Evolutionary conservation across 345 rosid genomes (phyloP).

Genomic region (Salix koriyanagi): DNA sequence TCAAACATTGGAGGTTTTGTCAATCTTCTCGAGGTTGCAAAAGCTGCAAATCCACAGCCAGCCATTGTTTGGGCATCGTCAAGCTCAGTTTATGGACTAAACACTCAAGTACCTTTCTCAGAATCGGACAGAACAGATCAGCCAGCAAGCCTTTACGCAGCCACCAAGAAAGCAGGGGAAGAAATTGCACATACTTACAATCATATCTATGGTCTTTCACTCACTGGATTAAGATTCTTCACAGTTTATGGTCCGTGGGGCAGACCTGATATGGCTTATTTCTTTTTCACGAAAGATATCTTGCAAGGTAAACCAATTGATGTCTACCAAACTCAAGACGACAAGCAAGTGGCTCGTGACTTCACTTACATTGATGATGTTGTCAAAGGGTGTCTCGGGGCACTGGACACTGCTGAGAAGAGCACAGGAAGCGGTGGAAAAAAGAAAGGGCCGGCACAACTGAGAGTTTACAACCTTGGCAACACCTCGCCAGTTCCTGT

Average conservation of each 20-base stretch:
- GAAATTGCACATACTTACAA: conserved; percentile 29
- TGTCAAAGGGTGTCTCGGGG: conserved; percentile 24
- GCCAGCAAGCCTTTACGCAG: conserved; percentile 28
- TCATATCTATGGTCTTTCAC: conserved; percentile 22
- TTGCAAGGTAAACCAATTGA: conserved; percentile 19
- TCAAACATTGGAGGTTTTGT: conserved; percentile 24
- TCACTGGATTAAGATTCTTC: conserved; percentile 25
- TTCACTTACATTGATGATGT: conserved; percentile 25
- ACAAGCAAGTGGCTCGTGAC: conserved; percentile 29
- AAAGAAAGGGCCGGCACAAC: conserved; percentile 21
- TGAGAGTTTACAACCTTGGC: conserved; percentile 26
- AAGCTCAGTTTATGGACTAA: conserved; percentile 23
- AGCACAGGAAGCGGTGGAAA: conserved; percentile 27
- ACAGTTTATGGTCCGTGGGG: conserved; percentile 32
- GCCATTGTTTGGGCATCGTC: conserved; percentile 26
- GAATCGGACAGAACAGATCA: conserved; percentile 23
- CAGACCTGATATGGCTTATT: conserved; percentile 28
- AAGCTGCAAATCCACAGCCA: conserved; percentile 21
- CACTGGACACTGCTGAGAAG: conserved; percentile 27
- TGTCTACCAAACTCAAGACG: conserved; percentile 17
- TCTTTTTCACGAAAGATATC: conserved; percentile 24
- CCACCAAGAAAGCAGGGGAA: conserved; percentile 27
- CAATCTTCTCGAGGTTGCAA: conserved; percentile 20
- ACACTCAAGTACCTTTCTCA: conserved; percentile 22
- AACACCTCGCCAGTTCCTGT: conserved; percentile 27